Evolutionary conservation across 2,329 filamentous ascomycete genomes (phyloP).

Genomic region (Clonostachys rhizophaga): DNA sequence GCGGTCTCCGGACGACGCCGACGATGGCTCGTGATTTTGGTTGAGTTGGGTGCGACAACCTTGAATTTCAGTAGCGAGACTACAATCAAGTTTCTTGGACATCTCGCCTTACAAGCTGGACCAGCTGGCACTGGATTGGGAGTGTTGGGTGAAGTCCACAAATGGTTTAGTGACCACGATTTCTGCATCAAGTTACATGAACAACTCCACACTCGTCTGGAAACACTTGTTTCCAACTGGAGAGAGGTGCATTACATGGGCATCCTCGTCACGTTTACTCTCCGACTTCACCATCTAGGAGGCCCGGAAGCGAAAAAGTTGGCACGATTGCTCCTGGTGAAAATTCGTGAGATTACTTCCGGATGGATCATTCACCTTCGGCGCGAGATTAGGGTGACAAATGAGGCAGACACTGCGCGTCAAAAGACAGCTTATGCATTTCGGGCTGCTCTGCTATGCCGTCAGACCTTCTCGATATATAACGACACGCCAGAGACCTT

Average conservation of each 20-base stretch:
- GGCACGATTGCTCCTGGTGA: conserved; percentile 26
- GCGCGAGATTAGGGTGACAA: conserved; percentile 30
- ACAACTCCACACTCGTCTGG: conserved; percentile 36
- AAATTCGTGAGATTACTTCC: conserved; percentile 34
- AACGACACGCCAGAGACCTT: not conserved
- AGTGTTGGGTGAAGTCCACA: conserved; percentile 39
- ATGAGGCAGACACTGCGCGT: conserved; percentile 26
- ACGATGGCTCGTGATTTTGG: conserved; percentile 43
- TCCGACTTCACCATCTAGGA: conserved; percentile 26
- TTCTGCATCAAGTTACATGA: conserved; percentile 45
- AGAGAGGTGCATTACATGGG: conserved; percentile 56
- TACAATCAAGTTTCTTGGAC: conserved; percentile 41
- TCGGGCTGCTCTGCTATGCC: conserved; percentile 52
- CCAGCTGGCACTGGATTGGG: conserved; percentile 24
- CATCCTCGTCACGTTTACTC: conserved; percentile 42
- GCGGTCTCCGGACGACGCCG: conserved; percentile 37
- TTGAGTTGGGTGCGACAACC: conserved; percentile 44
- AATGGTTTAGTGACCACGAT: conserved; percentile 35
- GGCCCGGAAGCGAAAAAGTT: conserved; percentile 3
- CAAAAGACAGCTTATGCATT: conserved; percentile 34
- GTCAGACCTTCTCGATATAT: conserved; percentile 23
- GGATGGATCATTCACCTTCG: conserved; percentile 45
- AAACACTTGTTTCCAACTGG: conserved; percentile 47
- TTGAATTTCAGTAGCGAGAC: conserved; percentile 56
- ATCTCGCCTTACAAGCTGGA: conserved; percentile 51